Percentiles rank a stretch among this genome's conserved stretches.
These are phyloP conservation scores for Hibiscus tridactylites DNA, from an alignment of 345 rosid species.

Conservation along the genomic window DNA sequence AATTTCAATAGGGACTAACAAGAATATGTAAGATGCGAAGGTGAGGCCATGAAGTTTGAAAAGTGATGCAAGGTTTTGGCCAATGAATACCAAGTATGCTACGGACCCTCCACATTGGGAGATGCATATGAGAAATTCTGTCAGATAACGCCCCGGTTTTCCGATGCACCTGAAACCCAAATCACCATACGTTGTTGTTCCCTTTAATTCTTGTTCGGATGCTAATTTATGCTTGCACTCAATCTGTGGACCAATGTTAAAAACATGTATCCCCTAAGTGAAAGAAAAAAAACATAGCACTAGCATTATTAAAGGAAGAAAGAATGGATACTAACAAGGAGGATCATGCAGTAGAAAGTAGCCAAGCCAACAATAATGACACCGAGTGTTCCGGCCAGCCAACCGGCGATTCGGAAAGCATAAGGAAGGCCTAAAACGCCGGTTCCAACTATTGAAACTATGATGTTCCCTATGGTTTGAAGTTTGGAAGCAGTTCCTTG, in stretches of 20 bases:
- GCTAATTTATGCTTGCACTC: slow-evolving; percentile 58
- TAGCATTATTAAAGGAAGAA: neutral
- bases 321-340: slow-evolving; percentile 50
- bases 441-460: slow-evolving; percentile 87
- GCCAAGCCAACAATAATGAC: slow-evolving; percentile 46
- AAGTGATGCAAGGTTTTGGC: slow-evolving; percentile 65
- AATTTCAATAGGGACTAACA: slow-evolving; percentile 67
- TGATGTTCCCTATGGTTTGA: slow-evolving; percentile 78
- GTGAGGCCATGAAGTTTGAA: slow-evolving; percentile 32
- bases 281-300: neutral
- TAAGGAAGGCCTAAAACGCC: slow-evolving; percentile 89
- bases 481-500: slow-evolving; percentile 53
- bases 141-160: slow-evolving; percentile 53
- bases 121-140: slow-evolving; percentile 66
- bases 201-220: slow-evolving; percentile 41
- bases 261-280: neutral
- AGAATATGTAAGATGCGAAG: slow-evolving; percentile 43
- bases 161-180: slow-evolving; percentile 70
- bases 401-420: slow-evolving; percentile 81
- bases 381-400: slow-evolving; percentile 74
- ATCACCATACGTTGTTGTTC: slow-evolving; percentile 75
- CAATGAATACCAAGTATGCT: slow-evolving; percentile 82
- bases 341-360: slow-evolving; percentile 90
- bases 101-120: slow-evolving; percentile 86
- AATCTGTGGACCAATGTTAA: slow-evolving; percentile 31